Conservation (phyloP, 352 stramenopile genomes). For the Aphanomyces astaci region DNA sequence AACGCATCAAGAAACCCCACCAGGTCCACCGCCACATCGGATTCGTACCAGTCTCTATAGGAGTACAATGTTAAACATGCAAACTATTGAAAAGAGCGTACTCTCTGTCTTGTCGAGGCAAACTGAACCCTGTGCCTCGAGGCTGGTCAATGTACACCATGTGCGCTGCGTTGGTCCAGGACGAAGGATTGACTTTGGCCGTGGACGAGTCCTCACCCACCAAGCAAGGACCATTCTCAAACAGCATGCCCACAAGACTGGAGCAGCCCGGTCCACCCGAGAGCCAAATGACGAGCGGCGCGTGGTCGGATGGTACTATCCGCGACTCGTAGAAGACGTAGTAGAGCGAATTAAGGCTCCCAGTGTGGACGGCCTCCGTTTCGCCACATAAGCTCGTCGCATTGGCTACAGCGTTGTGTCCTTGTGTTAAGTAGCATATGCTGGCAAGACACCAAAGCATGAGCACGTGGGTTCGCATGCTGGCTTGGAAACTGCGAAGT, state of each 20-base stretch:
- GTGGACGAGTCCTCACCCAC: slow-evolving; percentile 54
- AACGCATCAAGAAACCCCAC: slow-evolving; percentile 48
- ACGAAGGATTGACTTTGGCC: slow-evolving; percentile 82
- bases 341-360: slow-evolving; percentile 54
- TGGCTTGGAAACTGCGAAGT: too few species aligned
- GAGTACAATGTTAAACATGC: too few species aligned
- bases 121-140: slow-evolving; percentile 59
- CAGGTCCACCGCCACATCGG: slow-evolving; percentile 39
- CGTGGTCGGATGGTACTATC: background rate
- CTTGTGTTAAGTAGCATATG: background rate
- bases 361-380: slow-evolving; percentile 43
- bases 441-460: background rate
- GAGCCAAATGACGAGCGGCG: slow-evolving; percentile 94
- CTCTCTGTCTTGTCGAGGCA: background rate
- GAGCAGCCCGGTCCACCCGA: slow-evolving; percentile 95
- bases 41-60: slow-evolving; percentile 39
- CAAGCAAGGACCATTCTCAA: slow-evolving; percentile 94
- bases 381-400: slow-evolving; percentile 45
- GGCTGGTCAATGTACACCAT: slow-evolving; percentile 97
- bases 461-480: too few species aligned
- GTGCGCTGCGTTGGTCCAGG: slow-evolving; percentile 92
- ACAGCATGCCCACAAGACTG: slow-evolving; percentile 86
- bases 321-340: slow-evolving; percentile 66
- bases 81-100: too few species aligned
- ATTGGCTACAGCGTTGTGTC: background rate